Evolutionary conservation across 441 rosid species (phyloP), one percentile per base, ranked within the genome.

Genomic region (Bocquillonia castaneifolia): DNA sequence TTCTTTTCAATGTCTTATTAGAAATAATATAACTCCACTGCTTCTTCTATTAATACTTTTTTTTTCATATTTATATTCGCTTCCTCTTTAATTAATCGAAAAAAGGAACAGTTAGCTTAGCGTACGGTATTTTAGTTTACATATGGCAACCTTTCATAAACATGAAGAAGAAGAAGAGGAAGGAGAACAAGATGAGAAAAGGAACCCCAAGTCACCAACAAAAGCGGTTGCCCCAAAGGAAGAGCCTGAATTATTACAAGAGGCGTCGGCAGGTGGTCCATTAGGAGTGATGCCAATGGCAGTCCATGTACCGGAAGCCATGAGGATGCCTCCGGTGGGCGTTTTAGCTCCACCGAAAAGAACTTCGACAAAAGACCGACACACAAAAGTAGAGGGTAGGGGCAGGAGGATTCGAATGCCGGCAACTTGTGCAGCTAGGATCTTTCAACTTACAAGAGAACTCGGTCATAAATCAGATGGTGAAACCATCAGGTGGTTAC

Each of bases 321-420:
- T 77, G 28, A 68, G 76, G 8, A 62, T 76, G 76, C 77, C 83
- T 26, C 18, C 61, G 9, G 9, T 42, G 10, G 10, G 40, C 10
- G 48, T 69, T 55, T 25, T 64, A 34, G 53, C 72, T 12, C 81
- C 80, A 56, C 76, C 78, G 37, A 87, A 79, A 74, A 79, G 95
- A 55, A 72, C 89, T 15, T 84, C 81, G 0, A 63, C 83, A 0
- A 90, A 82, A 66, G 96, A 90, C 81, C 85, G 94, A 34, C 96
- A 88, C 80, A 81, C 92, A 2, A 90, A 90, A 67, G 96, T 90
- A 9, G 89, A 90, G 72, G 93, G 93, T 25, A 84, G 92, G 10
- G 92, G 95, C 55, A 77, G 90, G 66, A 81, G 92, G 76, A 76
- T 89, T 69, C 84, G 92, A 60, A 84, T 89, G 74, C 95, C 92